A percentile compares a stretch with the other conserved stretches of the same genome.
Evolutionary conservation across 345 rosid genomes (phyloP).

Genomic region (Ceriops decandra): DNA sequence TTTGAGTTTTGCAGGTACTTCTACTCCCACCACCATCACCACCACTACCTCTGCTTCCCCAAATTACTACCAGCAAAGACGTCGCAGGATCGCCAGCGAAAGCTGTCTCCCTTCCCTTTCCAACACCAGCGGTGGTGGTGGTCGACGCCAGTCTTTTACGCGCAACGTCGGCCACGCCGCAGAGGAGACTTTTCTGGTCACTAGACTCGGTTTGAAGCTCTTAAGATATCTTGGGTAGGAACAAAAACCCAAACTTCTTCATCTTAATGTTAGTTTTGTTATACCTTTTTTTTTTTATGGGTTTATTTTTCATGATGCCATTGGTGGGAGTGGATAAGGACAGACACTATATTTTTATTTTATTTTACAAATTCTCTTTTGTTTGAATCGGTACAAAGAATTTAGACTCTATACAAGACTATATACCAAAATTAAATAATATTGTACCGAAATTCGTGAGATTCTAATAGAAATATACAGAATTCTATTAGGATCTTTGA

Average conservation of each 20-base stretch:
- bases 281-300: too few species aligned
- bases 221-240: constrained; percentile 65
- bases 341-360: too few species aligned
- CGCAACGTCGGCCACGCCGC: constrained; percentile 59
- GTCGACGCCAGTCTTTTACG: constrained; percentile 36
- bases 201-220: constrained; percentile 65
- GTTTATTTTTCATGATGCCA: too few species aligned
- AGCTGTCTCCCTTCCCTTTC: constrained; percentile 46
- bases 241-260: too few species aligned
- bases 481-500: too few species aligned
- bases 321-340: too few species aligned
- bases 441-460: too few species aligned
- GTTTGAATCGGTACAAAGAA: too few species aligned
- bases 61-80: constrained; percentile 44
- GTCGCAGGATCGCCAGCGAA: constrained; percentile 60
- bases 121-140: constrained; percentile 11
- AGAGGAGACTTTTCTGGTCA: constrained; percentile 56
- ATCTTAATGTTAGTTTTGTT: neutral
- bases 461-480: too few species aligned
- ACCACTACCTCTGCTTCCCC: neutral
- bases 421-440: too few species aligned
- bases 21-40: constrained; percentile 9
- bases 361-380: too few species aligned
- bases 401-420: too few species aligned
- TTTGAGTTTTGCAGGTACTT: constrained; percentile 38